These are phyloP conservation scores for Capsicum baccatum DNA, from an alignment of 257 asterid genomes.

Conservation along the genomic window DNA sequence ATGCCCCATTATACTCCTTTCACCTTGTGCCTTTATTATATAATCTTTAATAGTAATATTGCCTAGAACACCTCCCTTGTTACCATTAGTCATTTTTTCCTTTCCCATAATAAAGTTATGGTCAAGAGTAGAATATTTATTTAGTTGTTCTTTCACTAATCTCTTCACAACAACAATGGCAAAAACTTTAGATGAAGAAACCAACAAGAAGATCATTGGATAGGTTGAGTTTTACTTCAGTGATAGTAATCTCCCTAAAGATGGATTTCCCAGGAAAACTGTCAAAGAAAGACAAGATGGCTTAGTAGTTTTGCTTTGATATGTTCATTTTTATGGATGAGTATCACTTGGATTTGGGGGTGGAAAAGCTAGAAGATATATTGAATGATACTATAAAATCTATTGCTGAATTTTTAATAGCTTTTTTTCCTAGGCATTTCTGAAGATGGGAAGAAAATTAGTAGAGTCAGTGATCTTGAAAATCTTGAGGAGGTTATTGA, in stretches of 20 bases:
- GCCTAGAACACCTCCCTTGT: no score
- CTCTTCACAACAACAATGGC: constrained; percentile 46
- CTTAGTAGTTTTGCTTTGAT: constrained; percentile 80
- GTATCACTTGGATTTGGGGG: constrained; percentile 77
- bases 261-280: constrained; percentile 65
- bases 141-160: neutral
- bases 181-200: constrained; percentile 69
- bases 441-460: constrained; percentile 83
- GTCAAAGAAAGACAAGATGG: constrained; percentile 83
- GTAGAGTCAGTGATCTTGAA: constrained; percentile 74
- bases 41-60: no score
- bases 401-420: constrained; percentile 74
- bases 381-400: constrained; percentile 67
- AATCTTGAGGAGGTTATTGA: constrained; percentile 84
- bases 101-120: no score
- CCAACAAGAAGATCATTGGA: constrained; percentile 79
- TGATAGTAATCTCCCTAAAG: constrained; percentile 97
- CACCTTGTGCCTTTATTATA: no score
- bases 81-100: no score
- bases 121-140: no score
- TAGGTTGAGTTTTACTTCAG: constrained; percentile 99
- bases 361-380: constrained; percentile 72
- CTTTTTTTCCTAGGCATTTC: constrained; percentile 79
- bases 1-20: no score
- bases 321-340: constrained; percentile 85